phyloP scores from a whole-genome alignment of 2,329 filamentous ascomycete species.

The Endoconidiophora polonica region DNA sequence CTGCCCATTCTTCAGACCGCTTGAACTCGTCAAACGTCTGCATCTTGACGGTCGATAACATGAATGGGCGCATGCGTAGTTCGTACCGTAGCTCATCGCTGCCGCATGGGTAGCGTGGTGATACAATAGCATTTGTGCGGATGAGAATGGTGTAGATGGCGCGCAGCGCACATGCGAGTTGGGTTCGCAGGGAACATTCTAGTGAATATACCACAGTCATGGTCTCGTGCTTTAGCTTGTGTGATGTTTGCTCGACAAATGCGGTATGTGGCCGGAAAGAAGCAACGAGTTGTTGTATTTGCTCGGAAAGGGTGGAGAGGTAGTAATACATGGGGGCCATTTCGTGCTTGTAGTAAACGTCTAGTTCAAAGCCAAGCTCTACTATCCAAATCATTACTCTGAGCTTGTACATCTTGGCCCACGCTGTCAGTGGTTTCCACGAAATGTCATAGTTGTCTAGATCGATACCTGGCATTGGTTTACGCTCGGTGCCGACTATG shows the following conservation, averaged over 20 bases:
- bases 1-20: constrained; percentile 25
- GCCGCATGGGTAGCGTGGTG: constrained; percentile 45
- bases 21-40: constrained; percentile 40
- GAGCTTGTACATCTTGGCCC: constrained; percentile 85
- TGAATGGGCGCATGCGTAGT: constrained; percentile 72
- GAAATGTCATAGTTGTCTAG: constrained; percentile 14
- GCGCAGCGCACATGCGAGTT: constrained; percentile 36
- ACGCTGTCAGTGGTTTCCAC: constrained; percentile 35
- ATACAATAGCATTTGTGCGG: constrained; percentile 37
- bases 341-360: constrained; percentile 76
- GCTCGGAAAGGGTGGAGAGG: constrained; percentile 31
- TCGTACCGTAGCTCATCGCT: constrained; percentile 57
- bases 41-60: constrained; percentile 1
- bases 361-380: constrained; percentile 85
- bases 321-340: constrained; percentile 85
- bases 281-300: constrained; percentile 12
- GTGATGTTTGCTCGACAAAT: not conserved
- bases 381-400: constrained; percentile 72
- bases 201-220: constrained; percentile 3
- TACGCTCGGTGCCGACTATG: constrained; percentile 25
- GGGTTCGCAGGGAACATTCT: constrained; percentile 16
- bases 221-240: not conserved
- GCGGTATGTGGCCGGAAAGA: not conserved
- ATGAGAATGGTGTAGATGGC: constrained; percentile 50
- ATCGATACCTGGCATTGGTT: constrained; percentile 35